Evolutionary conservation across 306 rosid species (phyloP), one percentile per base, ranked within the genome.

Genomic region (Hippophae gyantsensis): DNA sequence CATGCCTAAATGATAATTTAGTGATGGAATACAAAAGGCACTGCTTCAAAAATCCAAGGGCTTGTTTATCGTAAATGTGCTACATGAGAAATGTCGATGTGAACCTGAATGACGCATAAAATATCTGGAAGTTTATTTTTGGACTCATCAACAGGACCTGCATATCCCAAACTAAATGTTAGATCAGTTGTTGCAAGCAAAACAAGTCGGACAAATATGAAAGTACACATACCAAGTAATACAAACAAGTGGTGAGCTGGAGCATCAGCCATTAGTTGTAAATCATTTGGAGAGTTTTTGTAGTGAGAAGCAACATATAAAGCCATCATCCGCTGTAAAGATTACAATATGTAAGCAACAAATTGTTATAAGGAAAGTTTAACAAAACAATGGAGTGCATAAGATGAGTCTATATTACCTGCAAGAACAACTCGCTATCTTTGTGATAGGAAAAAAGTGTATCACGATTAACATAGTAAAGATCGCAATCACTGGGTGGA

Each of bases 211-310:
- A 32, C 5, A 32, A 32, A 32, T 60, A 58, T 52, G 56, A 68
- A 78, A 68, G 25, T 59, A 23, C 61, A 10, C 50, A 72, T 87
- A 92, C 99, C 99, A 73, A 92, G 96, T 61, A 92, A 69, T 46
- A 92, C 96, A 68, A 92, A 92, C 65, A 92, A 76, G 84, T 88
- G 96, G 74, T 92, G 96, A 7, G 96, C 99, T 52, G 98, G 98
- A 64, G 98, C 98, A 74, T 92, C 95, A 4, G 96, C 98, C 86
- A 92, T 85, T 66, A 92, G 73, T 75, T 92, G 98, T 61, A 92
- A 76, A 79, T 92, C 98, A 68, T 92, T 92, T 32, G 98, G 98
- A 69, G 98, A 87, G 80, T 87, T 92, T 74, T 87, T 92, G 89
- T 92, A 92, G 78, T 88, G 96, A 43, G 98, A 88, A 48, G 98